Evolutionary conservation across 169 alveolate genomes (phyloP).

Genomic region (Ichthyophthirius multifiliis): DNA sequence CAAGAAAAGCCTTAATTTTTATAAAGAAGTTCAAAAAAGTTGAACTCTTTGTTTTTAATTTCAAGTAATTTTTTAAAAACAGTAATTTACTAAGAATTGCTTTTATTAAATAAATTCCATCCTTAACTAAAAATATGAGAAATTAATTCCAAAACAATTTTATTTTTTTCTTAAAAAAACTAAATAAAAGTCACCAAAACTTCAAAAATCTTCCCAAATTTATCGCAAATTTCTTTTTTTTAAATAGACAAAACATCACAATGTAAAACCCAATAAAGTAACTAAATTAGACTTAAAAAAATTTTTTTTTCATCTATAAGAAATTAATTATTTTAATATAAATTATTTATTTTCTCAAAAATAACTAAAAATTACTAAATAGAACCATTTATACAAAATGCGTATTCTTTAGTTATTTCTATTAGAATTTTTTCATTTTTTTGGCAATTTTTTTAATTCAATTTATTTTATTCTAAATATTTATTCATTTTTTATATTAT

Average conservation of each 20-base stretch:
- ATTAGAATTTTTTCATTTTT: background rate
- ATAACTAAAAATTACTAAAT: background rate
- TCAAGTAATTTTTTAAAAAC: background rate
- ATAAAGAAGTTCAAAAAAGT: background rate
- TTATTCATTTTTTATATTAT: constrained; percentile 15
- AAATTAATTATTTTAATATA: background rate
- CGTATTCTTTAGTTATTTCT: constrained; percentile 23
- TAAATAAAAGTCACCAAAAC: no score
- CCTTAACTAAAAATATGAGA: no score
- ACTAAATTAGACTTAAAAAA: background rate
- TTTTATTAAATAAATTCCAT: background rate
- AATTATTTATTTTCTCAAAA: background rate
- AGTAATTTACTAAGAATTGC: background rate
- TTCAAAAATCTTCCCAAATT: no score
- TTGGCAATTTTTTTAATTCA: background rate
- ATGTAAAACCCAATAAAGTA: background rate
- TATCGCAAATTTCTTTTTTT: no score
- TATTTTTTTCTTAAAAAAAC: no score
- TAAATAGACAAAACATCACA: background rate
- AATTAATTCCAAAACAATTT: no score
- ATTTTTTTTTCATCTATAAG: background rate
- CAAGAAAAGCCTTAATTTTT: background rate
- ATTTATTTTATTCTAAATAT: background rate
- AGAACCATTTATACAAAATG: constrained; percentile 33
- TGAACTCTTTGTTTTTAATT: background rate